Evolutionary conservation across 2,329 filamentous ascomycete species (phyloP), one percentile per base, ranked within the genome.

Genomic region (Xylariaceae sp.): DNA sequence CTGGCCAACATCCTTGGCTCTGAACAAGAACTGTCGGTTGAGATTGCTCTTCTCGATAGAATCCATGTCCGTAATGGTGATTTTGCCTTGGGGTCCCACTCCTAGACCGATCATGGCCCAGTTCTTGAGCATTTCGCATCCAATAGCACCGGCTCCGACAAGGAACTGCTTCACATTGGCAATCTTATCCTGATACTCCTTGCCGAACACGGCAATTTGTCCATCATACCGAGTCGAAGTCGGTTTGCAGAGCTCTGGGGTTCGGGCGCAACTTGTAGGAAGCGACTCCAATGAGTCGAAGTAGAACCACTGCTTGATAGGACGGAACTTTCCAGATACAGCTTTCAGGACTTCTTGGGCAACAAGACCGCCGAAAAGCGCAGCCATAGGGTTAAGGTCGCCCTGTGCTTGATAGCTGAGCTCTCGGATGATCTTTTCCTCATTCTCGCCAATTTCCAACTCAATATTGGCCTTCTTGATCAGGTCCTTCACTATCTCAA

Each of bases 41-140:
- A 99, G 80, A 73, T 99, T 99, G 79, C 93, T 97, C 84, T 93
- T 96, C 78, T 99, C 94, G 68, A 99, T 99, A 57, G 92, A 92
- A 72, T 99, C 94, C 86, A 96, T 97, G 73, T 99, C 94, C 11
- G 95, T 97, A 53, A 99, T 89, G 60, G 80, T 90, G 70, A 99
- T 95, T 74, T 89, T 88, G 69, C 94, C 94, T 53, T 92, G 84
- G 2, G 91, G 90, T 3, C 94, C 94, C 51, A 89, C 90, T 50
- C 88, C 93, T 35, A 99, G 80, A 66, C 94, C 94, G 73, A 97
- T 96, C 92, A 99, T 95, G 42, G 95, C 93, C 92, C 94, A 99
- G 75, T 97, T 97, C 84, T 99, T 99, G 67, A 99, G 79, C 89
- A 97, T 99, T 73, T 99, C 94, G 71, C 94, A 99, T 51, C 94